phyloP scores from a whole-genome alignment of 148 eudicot genomes.

The Rhododendron kiyosumense region DNA sequence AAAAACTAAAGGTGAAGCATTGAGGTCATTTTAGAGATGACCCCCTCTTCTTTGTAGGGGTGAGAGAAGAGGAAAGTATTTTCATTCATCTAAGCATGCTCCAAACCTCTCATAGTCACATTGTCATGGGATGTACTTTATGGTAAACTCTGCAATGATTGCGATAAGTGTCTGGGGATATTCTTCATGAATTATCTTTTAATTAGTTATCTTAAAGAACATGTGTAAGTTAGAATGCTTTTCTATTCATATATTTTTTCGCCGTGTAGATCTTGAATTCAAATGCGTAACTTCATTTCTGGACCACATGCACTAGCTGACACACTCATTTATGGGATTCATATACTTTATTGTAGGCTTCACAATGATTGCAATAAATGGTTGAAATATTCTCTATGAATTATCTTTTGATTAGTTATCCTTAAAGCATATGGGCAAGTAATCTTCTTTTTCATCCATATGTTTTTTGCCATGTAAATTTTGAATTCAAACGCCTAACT shows the following conservation, averaged over 20 bases:
- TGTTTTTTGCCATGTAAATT: neutral
- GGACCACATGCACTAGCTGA: neutral
- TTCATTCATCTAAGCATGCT: neutral
- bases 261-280: neutral
- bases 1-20: neutral
- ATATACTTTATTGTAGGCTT: neutral
- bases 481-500: neutral
- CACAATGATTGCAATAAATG: neutral
- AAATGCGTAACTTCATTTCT: neutral
- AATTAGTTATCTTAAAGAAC: neutral
- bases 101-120: neutral
- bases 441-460: neutral
- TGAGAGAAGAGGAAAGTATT: neutral
- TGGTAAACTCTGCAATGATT: neutral
- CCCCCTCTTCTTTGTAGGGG: neutral
- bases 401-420: neutral
- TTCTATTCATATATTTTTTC: neutral
- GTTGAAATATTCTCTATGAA: neutral
- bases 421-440: neutral
- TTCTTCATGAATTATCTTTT: neutral
- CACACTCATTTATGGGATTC: neutral
- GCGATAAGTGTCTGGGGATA: neutral
- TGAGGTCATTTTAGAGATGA: neutral
- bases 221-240: neutral
- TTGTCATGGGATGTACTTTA: neutral